Evolutionary conservation across 257 asterid genomes (phyloP), one percentile per base, ranked within the genome.

Genomic region (Jasminum sambac): DNA sequence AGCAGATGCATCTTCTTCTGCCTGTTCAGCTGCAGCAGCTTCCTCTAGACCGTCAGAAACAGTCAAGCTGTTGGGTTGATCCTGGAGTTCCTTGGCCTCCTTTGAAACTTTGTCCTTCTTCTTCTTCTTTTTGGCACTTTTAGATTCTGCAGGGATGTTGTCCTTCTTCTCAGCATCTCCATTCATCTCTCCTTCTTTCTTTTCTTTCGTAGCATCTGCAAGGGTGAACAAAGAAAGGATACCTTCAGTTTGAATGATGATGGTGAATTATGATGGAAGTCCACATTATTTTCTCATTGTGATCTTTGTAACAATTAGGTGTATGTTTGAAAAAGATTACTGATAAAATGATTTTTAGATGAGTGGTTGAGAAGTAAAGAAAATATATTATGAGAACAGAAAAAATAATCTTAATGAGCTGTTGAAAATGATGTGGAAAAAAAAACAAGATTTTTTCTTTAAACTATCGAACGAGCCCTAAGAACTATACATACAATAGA

Each of bases 101-200:
- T 87, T 89, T 39, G 92, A 71, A 23, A 80, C 82, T 83, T 85
- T 90, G 26, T 90, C 96, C 89, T 86, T 90, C 88, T 93, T 90
- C 63, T 90, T 90, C 88, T 93, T 93, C 89, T 93, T 93, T 80
- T 88, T 93, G 60, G 95, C 89, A 52, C 79, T 90, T 76, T 90
- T 88, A 72, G 97, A 88, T 85, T 90, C 98, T 26, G 84, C 86
- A 13, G 96, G 80, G 52, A 78, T 84, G 74, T 16, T 78, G 25
- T 80, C 95, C 81, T 88, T 86, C 80, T 84, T 89, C 64, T 80
- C 86, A 64, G 74, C 84, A 69, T 81, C 90, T 42, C 82, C 90
- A 23, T 84, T 79, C 23, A 12, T 6, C 38, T 77, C 80, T 36
- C 74, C 89, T 30, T 71, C 87, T 77, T 85, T 90, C 79, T 74